phyloP scores from a whole-genome alignment of 2,329 filamentous ascomycete species.

The Fusarium sp. region DNA sequence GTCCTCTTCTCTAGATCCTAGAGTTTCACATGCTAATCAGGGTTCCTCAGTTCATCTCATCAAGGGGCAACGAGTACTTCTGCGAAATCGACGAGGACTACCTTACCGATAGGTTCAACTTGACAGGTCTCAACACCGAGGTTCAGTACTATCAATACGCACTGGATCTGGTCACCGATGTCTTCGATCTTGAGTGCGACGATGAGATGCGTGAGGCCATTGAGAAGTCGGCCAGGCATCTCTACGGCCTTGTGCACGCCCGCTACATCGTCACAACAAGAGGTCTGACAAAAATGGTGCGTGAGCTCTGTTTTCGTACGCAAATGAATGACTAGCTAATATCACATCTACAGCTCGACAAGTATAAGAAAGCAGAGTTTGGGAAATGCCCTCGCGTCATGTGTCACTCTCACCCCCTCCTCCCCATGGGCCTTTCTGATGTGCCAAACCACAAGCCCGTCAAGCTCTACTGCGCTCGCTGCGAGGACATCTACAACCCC shows the following conservation, averaged over 20 bases:
- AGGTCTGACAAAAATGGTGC: conserved; percentile 95
- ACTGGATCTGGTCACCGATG: conserved; percentile 95
- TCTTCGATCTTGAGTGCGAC: conserved; percentile 98
- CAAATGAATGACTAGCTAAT: background rate
- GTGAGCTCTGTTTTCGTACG: background rate
- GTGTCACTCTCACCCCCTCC: conserved; percentile 91
- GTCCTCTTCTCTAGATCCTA: conserved; percentile 3
- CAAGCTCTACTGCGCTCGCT: conserved; percentile 96
- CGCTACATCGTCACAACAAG: conserved; percentile 97
- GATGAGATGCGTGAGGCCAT: conserved; percentile 99
- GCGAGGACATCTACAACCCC: conserved; percentile 98
- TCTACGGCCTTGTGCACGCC: conserved; percentile 96
- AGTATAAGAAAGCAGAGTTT: conserved; percentile 98
- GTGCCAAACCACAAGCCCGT: conserved; percentile 88
- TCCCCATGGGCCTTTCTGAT: conserved; percentile 95
- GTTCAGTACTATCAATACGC: conserved; percentile 99
- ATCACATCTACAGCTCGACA: conserved; percentile 79
- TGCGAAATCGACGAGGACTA: conserved; percentile 99
- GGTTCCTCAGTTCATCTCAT: conserved; percentile 86
- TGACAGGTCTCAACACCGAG: conserved; percentile 96
- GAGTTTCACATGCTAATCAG: conserved; percentile 31
- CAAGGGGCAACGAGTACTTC: conserved; percentile 97
- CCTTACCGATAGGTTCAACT: conserved; percentile 96
- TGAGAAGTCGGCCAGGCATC: conserved; percentile 94
- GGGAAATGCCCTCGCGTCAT: conserved; percentile 97